Conservation (phyloP, 2,329 filamentous ascomycete genomes). For the Nemania diffusa region DNA sequence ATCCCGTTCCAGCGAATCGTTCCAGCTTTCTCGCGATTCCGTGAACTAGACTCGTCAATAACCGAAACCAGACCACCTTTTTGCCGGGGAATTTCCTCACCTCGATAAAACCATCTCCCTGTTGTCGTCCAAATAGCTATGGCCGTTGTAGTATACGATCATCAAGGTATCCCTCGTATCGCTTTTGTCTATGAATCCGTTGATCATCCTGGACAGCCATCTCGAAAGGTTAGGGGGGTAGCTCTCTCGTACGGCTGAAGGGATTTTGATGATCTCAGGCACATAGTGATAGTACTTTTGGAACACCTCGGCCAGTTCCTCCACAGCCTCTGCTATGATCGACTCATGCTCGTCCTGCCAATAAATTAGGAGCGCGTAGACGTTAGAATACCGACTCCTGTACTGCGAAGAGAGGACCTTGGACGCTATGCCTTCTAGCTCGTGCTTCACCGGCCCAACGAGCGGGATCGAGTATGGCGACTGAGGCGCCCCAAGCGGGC, state of each 20-base stretch:
- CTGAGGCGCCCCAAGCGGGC: conserved; percentile 42
- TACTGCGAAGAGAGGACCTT: conserved; percentile 61
- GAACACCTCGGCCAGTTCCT: conserved; percentile 62
- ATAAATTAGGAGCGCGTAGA: conserved; percentile 63
- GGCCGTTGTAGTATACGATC: conserved; percentile 67
- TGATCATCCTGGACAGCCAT: conserved; percentile 64
- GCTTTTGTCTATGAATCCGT: conserved; percentile 63
- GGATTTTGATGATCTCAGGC: conserved; percentile 61
- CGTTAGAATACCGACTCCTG: conserved; percentile 64
- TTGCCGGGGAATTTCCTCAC: conserved; percentile 49
- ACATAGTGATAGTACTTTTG: conserved; percentile 64
- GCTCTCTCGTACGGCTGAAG: conserved; percentile 56
- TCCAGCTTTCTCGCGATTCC: conserved; percentile 56
- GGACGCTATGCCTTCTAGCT: conserved; percentile 62
- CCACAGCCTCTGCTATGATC: conserved; percentile 54
- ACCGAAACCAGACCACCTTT: conserved; percentile 10
- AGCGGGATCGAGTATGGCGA: conserved; percentile 54
- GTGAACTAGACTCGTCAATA: conserved; percentile 56
- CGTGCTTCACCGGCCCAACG: conserved; percentile 62
- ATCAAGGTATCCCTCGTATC: conserved; percentile 68
- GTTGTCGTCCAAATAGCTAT: conserved; percentile 64
- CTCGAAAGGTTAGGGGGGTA: conserved; percentile 62
- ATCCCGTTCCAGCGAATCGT: conserved; percentile 66
- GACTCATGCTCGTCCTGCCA: conserved; percentile 66
- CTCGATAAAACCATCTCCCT: conserved; percentile 68